Conservation (phyloP, 257 asterid species). For the Solanum dulcamara region DNA sequence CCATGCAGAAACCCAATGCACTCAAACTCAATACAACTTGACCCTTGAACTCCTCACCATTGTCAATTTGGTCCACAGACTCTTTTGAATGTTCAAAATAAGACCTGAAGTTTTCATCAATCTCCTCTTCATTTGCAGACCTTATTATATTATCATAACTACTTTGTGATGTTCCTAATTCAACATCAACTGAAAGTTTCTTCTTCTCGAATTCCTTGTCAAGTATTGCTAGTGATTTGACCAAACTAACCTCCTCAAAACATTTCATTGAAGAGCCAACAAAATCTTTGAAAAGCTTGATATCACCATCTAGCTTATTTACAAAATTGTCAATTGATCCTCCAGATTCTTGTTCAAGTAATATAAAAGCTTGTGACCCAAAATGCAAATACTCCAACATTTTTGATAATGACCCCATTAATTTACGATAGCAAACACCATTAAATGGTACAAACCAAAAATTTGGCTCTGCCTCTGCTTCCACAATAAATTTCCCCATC, state of each 20-base stretch:
- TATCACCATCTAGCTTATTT: constrained; percentile 29
- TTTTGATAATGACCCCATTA: constrained; percentile 42
- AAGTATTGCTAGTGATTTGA: constrained; percentile 28
- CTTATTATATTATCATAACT: background rate
- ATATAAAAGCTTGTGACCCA: constrained; percentile 29
- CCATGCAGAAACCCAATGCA: constrained; percentile 52
- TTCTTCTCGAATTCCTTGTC: constrained; percentile 42
- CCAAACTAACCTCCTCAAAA: constrained; percentile 39
- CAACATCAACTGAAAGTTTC: constrained; percentile 38
- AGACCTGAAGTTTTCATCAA: constrained; percentile 13
- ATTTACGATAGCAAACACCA: constrained; percentile 35
- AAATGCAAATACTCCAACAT: constrained; percentile 46
- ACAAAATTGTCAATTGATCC: constrained; percentile 5
- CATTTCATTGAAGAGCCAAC: constrained; percentile 36
- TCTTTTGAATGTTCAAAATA: constrained; percentile 34
- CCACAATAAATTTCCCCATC: constrained; percentile 47
- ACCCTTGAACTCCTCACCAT: constrained; percentile 15
- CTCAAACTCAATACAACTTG: constrained; percentile 38
- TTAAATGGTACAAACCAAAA: constrained; percentile 82
- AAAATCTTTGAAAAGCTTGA: constrained; percentile 29
- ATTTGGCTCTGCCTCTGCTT: constrained; percentile 80
- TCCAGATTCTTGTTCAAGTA: constrained; percentile 38
- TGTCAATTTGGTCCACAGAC: constrained; percentile 10
- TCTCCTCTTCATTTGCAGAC: constrained; percentile 17
- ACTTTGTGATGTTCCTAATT: constrained; percentile 32